Percentiles rank a stretch among this genome's conserved stretches.
Evolutionary conservation across 192 early-diverging fungal species (phyloP).

Genomic region (Chytriomyces sp.): DNA sequence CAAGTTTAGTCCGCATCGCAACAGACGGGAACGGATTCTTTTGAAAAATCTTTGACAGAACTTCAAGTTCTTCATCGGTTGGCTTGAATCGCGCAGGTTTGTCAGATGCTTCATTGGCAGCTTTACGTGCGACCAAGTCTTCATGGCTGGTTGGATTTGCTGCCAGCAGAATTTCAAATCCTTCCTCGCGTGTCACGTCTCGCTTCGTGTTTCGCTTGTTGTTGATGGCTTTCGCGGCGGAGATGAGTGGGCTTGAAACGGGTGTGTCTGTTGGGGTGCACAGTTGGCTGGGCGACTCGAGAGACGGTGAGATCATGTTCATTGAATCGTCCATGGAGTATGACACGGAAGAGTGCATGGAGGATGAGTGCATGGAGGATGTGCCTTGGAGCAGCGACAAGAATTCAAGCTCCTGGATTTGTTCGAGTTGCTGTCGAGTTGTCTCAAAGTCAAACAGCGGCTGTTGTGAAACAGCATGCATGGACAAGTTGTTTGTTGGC

Average conservation of each 20-base stretch:
- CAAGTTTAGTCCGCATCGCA: background rate
- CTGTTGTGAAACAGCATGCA: too few relatives aligned
- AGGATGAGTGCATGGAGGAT: background rate
- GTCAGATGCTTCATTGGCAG: background rate
- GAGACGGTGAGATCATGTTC: background rate
- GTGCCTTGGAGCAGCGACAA: background rate
- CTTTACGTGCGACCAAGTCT: background rate
- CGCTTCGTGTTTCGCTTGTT: background rate
- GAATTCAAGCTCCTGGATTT: background rate
- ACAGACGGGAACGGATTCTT: background rate
- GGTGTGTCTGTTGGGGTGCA: background rate
- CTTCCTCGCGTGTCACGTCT: background rate
- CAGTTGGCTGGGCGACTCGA: background rate
- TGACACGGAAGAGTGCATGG: too few relatives aligned
- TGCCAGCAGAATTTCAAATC: background rate
- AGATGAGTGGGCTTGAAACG: background rate
- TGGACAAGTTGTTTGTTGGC: too few relatives aligned
- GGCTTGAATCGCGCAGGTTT: slow-evolving; percentile 8
- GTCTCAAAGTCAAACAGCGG: background rate
- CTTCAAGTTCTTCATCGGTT: background rate
- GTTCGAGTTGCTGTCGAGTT: background rate
- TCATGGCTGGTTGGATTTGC: background rate
- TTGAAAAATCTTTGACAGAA: background rate
- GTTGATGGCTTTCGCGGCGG: background rate
- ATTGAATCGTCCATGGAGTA: too few relatives aligned